phyloP scores from a whole-genome alignment of 2,329 filamentous ascomycete species.

The Penicillium psychrosexuale region DNA sequence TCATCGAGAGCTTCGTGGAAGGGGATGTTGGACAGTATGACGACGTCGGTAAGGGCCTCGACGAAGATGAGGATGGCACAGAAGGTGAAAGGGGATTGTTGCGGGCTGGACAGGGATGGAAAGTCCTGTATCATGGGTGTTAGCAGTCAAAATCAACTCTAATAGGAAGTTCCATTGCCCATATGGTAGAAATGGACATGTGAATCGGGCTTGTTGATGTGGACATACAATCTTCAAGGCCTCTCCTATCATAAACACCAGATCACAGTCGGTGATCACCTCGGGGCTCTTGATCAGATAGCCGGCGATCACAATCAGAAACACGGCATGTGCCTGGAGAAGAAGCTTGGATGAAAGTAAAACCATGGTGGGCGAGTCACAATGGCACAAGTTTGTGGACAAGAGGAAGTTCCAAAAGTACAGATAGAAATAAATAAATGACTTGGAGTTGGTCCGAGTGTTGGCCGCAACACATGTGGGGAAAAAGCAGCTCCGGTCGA shows the following conservation, averaged over 20 bases:
- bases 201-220: background rate
- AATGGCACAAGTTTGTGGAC: background rate
- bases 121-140: slow-evolving; percentile 41
- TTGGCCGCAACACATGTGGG: slow-evolving; percentile 21
- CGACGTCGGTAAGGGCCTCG: slow-evolving; percentile 62
- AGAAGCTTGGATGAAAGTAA: slow-evolving; percentile 77
- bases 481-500: slow-evolving; percentile 18
- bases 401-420: background rate
- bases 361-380: slow-evolving; percentile 58
- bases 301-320: slow-evolving; percentile 79
- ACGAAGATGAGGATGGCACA: slow-evolving; percentile 68
- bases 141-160: background rate
- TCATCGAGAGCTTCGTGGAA: slow-evolving; percentile 65
- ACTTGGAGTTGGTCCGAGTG: slow-evolving; percentile 13
- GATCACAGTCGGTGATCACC: slow-evolving; percentile 70
- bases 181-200: background rate
- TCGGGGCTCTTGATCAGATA: slow-evolving; percentile 75
- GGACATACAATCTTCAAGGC: slow-evolving; percentile 70
- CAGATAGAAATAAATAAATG: slow-evolving; percentile 8
- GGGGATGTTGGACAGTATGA: slow-evolving; percentile 55
- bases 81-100: slow-evolving; percentile 61
- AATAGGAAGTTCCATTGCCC: background rate
- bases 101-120: slow-evolving; percentile 64
- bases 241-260: slow-evolving; percentile 79
- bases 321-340: slow-evolving; percentile 75